Base-by-base conservation (phyloP, 306 rosid genomes). In the Senna siamea region DNA sequence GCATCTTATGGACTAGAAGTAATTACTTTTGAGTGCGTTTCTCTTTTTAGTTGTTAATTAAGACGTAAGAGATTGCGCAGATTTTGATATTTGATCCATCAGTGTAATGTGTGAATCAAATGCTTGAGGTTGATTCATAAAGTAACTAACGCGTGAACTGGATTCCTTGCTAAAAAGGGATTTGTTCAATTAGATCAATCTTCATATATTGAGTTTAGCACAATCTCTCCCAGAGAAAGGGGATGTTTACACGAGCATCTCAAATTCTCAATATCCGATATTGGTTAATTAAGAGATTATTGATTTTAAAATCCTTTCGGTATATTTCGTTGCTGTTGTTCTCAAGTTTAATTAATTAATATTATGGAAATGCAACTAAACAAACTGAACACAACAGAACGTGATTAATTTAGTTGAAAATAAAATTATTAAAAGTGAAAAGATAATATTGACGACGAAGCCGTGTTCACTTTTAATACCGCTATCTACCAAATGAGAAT, bases 301-400 rank as follows among this genome's bases (percentile, higher is more conserved):
- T 67, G 60, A 28, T 75, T 69, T 61, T 37, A 61, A 30, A 15
- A 32, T 40, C 66, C 63, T 9, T 62, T 41, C 0, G 12, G 41
- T 30, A 26, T 13, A 15, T 23, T 53, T 30, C 30, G 51, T 41
- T 5, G 26, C 18, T 64, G 40, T 37, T 37, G 40, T 37, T 37
- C 13, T 66, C 43, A 32, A 32, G 68, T 56, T 44, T 32, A 19
- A 72, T n/a, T 40, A 60, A 5, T 26, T 58, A 74, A 15, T 32
- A 44, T 22, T 4, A 15, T 3, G 5, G n/a, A 23, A 51, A 18
- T 23, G 54, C 59, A 66, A 66, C 65, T 55, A 76, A 72, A 66
- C 51, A 58, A 65, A 81, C 79, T 52, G 73, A 47, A 68, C 28
- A 77, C 53, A 60, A 47, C 5, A 77, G 59, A 60, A 47, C 7